These are phyloP conservation scores for Cubamyces sp. DNA, from an alignment of 768 basidiomycete genomes.

Conservation along the genomic window DNA sequence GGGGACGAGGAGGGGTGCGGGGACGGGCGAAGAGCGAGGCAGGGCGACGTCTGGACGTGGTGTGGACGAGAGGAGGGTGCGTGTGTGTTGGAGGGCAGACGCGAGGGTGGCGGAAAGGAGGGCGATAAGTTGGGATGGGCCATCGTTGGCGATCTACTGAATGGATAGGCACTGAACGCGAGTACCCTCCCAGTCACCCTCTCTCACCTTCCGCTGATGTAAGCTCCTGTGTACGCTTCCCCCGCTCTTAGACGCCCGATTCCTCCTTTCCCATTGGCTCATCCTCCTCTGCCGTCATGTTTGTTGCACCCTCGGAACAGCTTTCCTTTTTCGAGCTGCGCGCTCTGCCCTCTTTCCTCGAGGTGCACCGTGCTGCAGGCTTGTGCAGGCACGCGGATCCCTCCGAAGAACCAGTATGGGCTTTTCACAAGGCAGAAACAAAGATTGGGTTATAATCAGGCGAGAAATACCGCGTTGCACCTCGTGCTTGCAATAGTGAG, in stretches of 20 bases:
- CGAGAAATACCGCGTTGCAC: no score
- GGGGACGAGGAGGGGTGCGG: background rate
- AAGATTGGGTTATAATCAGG: no score
- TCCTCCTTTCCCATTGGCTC: conserved; percentile 11
- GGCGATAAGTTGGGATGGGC: conserved; percentile 24
- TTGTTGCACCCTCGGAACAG: background rate
- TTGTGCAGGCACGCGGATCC: no score
- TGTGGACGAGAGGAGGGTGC: conserved; percentile 4
- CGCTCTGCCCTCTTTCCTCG: no score
- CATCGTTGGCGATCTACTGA: conserved; percentile 23
- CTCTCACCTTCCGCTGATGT: conserved; percentile 23
- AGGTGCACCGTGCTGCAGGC: no score
- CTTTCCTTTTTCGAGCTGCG: background rate
- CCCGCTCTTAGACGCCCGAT: conserved; percentile 3
- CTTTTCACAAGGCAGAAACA: no score
- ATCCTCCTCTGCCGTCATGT: background rate
- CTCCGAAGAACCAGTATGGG: no score
- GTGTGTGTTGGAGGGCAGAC: background rate
- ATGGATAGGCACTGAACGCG: conserved; percentile 20
- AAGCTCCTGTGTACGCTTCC: background rate
- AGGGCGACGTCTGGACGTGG: background rate
- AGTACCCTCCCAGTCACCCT: conserved; percentile 30
- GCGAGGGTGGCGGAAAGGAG: conserved; percentile 7
- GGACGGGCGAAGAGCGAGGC: background rate
- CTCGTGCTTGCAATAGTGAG: no score